These are phyloP conservation scores for Pythium sukuiense DNA, from an alignment of 352 stramenopile genomes.

Conservation along the genomic window DNA sequence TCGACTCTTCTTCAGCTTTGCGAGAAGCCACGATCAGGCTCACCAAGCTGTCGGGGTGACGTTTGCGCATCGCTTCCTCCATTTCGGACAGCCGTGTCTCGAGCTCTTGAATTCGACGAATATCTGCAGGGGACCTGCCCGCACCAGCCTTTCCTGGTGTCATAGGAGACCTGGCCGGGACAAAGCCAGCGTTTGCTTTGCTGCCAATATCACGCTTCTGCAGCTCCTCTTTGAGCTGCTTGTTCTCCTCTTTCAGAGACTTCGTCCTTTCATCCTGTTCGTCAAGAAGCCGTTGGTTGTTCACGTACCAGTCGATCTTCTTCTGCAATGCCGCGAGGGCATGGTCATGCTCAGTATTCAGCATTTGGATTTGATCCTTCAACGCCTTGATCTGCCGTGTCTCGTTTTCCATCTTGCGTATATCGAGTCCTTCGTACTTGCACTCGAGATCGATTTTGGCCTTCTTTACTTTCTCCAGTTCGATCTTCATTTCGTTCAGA, in stretches of 20 bases:
- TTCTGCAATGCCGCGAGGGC: slow-evolving; percentile 59
- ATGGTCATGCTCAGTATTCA: slow-evolving; percentile 54
- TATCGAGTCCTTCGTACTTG: slow-evolving; percentile 68
- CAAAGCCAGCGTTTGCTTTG: not conserved
- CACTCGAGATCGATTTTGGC: slow-evolving; percentile 79
- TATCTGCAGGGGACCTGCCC: slow-evolving; percentile 45
- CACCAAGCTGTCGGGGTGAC: slow-evolving; percentile 76
- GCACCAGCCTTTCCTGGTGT: slow-evolving; percentile 6
- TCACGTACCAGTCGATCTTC: slow-evolving; percentile 86
- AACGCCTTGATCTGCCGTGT: slow-evolving; percentile 44
- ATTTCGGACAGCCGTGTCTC: slow-evolving; percentile 64
- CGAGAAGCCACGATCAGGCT: slow-evolving; percentile 76
- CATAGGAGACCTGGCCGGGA: slow-evolving; percentile 1
- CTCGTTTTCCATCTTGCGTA: slow-evolving; percentile 61
- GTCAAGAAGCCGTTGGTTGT: slow-evolving; percentile 79
- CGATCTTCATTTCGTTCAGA: slow-evolving; percentile 69
- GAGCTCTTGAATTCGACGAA: slow-evolving; percentile 76
- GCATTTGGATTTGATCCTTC: slow-evolving; percentile 40
- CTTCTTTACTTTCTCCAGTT: slow-evolving; percentile 78
- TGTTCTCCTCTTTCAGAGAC: slow-evolving; percentile 32
- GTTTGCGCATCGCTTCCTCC: slow-evolving; percentile 71
- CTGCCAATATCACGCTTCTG: not conserved
- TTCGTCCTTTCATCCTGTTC: slow-evolving; percentile 70
- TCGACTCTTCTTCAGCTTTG: slow-evolving; percentile 65
- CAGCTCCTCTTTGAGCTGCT: slow-evolving; percentile 14